Evolutionary conservation across 495 filamentous ascomycete genomes (phyloP).

Genomic region (Penicillium taxi): DNA sequence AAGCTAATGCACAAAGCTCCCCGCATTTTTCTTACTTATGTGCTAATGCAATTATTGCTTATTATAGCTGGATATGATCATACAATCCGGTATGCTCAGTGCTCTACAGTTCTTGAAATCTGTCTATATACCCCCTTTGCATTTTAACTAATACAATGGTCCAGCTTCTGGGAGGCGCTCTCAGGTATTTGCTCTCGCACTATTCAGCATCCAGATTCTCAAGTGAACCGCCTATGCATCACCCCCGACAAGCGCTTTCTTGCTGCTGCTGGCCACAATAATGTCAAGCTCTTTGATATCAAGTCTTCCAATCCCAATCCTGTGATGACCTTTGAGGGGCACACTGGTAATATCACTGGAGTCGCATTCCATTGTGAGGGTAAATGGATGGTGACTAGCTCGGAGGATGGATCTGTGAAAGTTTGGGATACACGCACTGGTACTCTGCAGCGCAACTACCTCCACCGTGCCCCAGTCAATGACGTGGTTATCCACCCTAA

Average conservation of each 20-base stretch:
- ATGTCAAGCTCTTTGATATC: constrained; percentile 95
- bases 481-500: constrained; percentile 96
- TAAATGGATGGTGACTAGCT: constrained; percentile 99
- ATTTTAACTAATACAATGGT: constrained; percentile 1
- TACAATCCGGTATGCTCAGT: constrained; percentile 73
- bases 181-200: constrained; percentile 96
- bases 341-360: constrained; percentile 90
- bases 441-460: constrained; percentile 84
- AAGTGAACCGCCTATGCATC: constrained; percentile 97
- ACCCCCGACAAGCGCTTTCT: constrained; percentile 96
- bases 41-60: constrained; percentile 21
- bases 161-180: constrained; percentile 94
- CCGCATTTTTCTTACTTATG: constrained; percentile 20
- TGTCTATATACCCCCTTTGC: neutral
- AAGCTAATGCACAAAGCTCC: constrained; percentile 24
- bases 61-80: constrained; percentile 92
- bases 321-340: constrained; percentile 86
- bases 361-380: constrained; percentile 97
- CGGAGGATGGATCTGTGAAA: constrained; percentile 94
- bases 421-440: constrained; percentile 95
- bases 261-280: constrained; percentile 88
- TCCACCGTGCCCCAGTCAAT: constrained; percentile 78
- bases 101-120: neutral
- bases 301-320: constrained; percentile 92
- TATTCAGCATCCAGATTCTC: constrained; percentile 94